Evolutionary conservation across 768 basidiomycete species (phyloP).

Genomic region (Tephrocybe sp.): DNA sequence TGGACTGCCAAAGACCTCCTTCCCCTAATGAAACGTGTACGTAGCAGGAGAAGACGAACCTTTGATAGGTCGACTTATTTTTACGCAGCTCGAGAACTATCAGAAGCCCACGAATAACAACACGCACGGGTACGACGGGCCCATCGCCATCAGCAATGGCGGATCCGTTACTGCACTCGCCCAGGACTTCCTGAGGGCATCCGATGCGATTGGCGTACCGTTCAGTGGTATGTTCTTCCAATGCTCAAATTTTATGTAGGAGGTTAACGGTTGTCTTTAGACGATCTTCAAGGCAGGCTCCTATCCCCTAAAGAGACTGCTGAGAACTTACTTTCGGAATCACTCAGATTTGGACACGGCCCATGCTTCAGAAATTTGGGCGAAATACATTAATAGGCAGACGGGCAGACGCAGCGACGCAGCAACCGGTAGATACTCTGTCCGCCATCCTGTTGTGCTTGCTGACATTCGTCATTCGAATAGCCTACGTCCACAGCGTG

Average conservation of each 20-base stretch:
- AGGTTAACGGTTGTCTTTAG: slow-evolving; percentile 26
- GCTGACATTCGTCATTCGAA: background rate
- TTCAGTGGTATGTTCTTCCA: slow-evolving; percentile 50
- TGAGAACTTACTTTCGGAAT: background rate
- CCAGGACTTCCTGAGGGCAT: slow-evolving; percentile 66
- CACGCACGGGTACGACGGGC: slow-evolving; percentile 68
- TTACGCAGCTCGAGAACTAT: slow-evolving; percentile 64
- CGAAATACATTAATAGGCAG: slow-evolving; percentile 74
- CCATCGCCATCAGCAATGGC: slow-evolving; percentile 73
- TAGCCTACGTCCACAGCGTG: slow-evolving; percentile 68
- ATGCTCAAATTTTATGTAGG: background rate
- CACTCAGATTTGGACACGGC: slow-evolving; percentile 49
- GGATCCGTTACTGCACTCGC: slow-evolving; percentile 61
- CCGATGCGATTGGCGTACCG: slow-evolving; percentile 58
- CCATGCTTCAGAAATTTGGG: slow-evolving; percentile 70
- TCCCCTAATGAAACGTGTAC: slow-evolving; percentile 68
- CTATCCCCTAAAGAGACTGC: background rate
- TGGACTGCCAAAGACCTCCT: slow-evolving; percentile 68
- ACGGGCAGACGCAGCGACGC: slow-evolving; percentile 72
- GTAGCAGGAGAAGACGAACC: slow-evolving; percentile 5
- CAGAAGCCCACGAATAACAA: slow-evolving; percentile 69
- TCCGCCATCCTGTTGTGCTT: background rate
- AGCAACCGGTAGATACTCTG: slow-evolving; percentile 46
- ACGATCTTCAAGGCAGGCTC: slow-evolving; percentile 56
- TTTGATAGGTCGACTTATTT: background rate